phyloP scores from a whole-genome alignment of 371 early-diverging fungal genomes.

The Massospora cicadina region DNA sequence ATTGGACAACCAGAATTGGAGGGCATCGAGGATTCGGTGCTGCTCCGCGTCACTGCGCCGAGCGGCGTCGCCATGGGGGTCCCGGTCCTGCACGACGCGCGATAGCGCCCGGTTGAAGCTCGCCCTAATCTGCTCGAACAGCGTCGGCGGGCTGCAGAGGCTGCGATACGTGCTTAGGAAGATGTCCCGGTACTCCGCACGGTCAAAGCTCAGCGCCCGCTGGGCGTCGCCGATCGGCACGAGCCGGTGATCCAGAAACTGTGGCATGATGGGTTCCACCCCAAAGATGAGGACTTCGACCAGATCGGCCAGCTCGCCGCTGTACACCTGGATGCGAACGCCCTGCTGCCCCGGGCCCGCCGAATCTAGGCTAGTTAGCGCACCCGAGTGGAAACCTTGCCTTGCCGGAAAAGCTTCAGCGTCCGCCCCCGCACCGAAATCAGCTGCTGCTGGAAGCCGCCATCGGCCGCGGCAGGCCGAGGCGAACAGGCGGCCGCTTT shows the following conservation, averaged over 20 bases:
- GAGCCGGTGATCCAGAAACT: constrained; percentile 19
- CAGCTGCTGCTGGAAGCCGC: neutral
- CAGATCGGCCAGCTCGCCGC: constrained; percentile 28
- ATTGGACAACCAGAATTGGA: constrained; percentile 41
- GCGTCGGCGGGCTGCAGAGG: constrained; percentile 22
- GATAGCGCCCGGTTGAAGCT: constrained; percentile 22
- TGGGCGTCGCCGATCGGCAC: constrained; percentile 20
- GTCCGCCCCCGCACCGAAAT: neutral
- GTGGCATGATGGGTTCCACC: constrained; percentile 13
- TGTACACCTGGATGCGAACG: constrained; percentile 22
- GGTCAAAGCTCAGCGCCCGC: constrained; percentile 22
- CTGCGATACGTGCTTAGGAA: constrained; percentile 40
- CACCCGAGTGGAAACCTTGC: no score
- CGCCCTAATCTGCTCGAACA: constrained; percentile 28
- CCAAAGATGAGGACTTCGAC: constrained; percentile 33
- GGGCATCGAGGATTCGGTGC: constrained; percentile 26
- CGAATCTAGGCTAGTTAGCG: no score
- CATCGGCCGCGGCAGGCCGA: no score
- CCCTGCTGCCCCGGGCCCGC: neutral
- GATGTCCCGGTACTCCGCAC: constrained; percentile 22
- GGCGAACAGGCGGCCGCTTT: neutral
- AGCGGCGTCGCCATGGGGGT: neutral
- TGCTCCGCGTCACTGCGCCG: constrained; percentile 15
- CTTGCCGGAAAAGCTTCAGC: neutral
- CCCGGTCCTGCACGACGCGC: neutral